A percentile compares a stretch with the other conserved stretches of the same genome.
phyloP scores from a whole-genome alignment of 2,329 filamentous ascomycete genomes.

The Penicillium brasilianum region DNA sequence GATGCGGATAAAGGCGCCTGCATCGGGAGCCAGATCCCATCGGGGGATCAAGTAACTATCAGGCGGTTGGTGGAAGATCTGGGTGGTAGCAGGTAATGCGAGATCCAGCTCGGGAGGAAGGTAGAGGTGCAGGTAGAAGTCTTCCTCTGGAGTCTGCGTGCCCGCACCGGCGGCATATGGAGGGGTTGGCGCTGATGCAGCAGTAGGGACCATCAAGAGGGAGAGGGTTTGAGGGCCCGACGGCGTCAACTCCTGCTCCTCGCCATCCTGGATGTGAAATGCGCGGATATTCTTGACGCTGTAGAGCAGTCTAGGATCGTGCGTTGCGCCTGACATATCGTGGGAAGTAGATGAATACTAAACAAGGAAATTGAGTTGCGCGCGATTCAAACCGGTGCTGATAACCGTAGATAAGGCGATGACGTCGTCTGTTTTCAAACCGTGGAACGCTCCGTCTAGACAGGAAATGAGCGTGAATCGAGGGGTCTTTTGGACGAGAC shows the following conservation, averaged over 20 bases:
- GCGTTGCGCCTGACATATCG: constrained; percentile 34
- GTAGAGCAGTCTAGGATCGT: constrained; percentile 49
- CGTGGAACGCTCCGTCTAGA: neutral
- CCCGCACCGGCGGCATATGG: constrained; percentile 57
- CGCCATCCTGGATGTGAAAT: constrained; percentile 87
- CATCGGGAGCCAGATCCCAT: constrained; percentile 88
- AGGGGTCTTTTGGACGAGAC: neutral
- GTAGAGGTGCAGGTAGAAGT: constrained; percentile 96
- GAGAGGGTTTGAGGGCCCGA: constrained; percentile 90
- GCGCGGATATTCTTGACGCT: constrained; percentile 81
- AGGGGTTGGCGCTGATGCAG: constrained; percentile 66
- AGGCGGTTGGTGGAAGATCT: constrained; percentile 95
- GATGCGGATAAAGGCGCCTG: constrained; percentile 88
- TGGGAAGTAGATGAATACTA: neutral
- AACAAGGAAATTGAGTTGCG: constrained; percentile 6
- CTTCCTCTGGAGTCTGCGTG: constrained; percentile 70
- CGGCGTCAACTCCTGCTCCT: constrained; percentile 79
- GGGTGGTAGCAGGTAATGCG: constrained; percentile 89
- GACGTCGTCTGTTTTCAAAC: constrained; percentile 19
- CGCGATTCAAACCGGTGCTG: constrained; percentile 14
- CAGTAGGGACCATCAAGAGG: constrained; percentile 92
- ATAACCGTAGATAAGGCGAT: constrained; percentile 28
- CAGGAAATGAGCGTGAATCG: neutral
- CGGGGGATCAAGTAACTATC: constrained; percentile 91
- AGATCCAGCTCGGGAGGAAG: constrained; percentile 93